phyloP scores from a whole-genome alignment of 1,284 basidiomycete species.

The Pterula multifida region DNA sequence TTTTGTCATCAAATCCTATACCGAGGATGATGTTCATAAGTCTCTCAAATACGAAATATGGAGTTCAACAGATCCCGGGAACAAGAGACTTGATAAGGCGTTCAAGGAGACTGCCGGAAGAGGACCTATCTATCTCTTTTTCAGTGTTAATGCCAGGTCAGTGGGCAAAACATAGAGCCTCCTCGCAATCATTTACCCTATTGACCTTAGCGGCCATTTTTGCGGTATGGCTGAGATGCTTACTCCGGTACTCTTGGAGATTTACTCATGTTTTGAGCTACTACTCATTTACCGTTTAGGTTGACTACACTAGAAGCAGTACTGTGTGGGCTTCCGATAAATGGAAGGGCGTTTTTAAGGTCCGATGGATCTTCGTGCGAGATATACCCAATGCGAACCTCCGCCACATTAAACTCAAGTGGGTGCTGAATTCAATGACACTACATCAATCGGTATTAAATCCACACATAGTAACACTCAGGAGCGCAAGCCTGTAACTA shows the following conservation, averaged over 20 bases:
- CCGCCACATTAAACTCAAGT: slow-evolving; percentile 79
- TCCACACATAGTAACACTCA: slow-evolving; percentile 93
- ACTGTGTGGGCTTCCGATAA: slow-evolving; percentile 97
- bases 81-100: slow-evolving; percentile 90
- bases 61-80: slow-evolving; percentile 92
- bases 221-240: slow-evolving; percentile 97
- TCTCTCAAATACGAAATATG: slow-evolving; percentile 94
- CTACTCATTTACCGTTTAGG: slow-evolving; percentile 17
- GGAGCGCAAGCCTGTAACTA: slow-evolving; percentile 93
- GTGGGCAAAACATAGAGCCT: neutral
- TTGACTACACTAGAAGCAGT: slow-evolving; percentile 76
- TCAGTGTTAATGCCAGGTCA: slow-evolving; percentile 86
- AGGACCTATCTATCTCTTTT: slow-evolving; percentile 92
- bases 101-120: slow-evolving; percentile 81
- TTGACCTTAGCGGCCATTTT: slow-evolving; percentile 70
- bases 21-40: slow-evolving; percentile 96
- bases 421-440: no score
- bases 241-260: slow-evolving; percentile 66
- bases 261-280: slow-evolving; percentile 6
- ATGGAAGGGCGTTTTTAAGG: slow-evolving; percentile 96
- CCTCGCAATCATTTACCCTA: slow-evolving; percentile 7
- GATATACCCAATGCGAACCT: slow-evolving; percentile 85
- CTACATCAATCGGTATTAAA: no score
- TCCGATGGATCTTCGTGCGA: slow-evolving; percentile 90
- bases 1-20: slow-evolving; percentile 97